phyloP scores from a whole-genome alignment of 192 early-diverging fungal genomes.

The Phycomyces blakesleeanus region DNA sequence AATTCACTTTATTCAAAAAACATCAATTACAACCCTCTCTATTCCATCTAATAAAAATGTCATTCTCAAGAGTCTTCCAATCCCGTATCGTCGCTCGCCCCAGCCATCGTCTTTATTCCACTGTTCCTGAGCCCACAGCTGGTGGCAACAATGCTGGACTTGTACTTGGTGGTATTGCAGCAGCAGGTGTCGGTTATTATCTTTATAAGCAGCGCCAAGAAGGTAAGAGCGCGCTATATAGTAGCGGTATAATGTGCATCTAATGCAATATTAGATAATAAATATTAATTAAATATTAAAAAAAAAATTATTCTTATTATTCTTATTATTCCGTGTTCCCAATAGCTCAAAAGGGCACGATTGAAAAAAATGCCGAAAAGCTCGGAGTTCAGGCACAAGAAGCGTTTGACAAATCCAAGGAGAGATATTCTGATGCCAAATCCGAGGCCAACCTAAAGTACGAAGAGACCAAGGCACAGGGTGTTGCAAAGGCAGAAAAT shows the following conservation, averaged over 20 bases:
- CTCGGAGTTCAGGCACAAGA: neutral
- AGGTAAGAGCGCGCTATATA: no score
- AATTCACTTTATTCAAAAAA: no score
- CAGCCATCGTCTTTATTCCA: slow-evolving; percentile 9
- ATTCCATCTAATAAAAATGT: neutral
- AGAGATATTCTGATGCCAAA: neutral
- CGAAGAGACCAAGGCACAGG: neutral
- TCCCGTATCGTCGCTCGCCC: neutral
- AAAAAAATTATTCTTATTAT: no score
- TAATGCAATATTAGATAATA: no score
- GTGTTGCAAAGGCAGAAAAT: neutral
- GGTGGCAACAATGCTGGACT: neutral
- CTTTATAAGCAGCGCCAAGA: neutral
- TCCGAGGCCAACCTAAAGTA: neutral
- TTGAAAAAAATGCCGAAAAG: neutral
- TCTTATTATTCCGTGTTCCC: no score
- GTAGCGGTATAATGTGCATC: no score
- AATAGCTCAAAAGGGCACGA: slow-evolving; percentile 2
- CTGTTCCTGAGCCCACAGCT: neutral
- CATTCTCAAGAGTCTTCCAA: slow-evolving; percentile 4
- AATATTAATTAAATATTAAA: no score
- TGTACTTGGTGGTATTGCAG: slow-evolving; percentile 3
- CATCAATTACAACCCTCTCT: no score
- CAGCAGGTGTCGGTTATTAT: slow-evolving; percentile 5
- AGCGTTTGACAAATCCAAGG: slow-evolving; percentile 3